These are phyloP conservation scores for Fraxinus quadrangulata DNA, from an alignment of 257 asterid genomes.

Conservation along the genomic window DNA sequence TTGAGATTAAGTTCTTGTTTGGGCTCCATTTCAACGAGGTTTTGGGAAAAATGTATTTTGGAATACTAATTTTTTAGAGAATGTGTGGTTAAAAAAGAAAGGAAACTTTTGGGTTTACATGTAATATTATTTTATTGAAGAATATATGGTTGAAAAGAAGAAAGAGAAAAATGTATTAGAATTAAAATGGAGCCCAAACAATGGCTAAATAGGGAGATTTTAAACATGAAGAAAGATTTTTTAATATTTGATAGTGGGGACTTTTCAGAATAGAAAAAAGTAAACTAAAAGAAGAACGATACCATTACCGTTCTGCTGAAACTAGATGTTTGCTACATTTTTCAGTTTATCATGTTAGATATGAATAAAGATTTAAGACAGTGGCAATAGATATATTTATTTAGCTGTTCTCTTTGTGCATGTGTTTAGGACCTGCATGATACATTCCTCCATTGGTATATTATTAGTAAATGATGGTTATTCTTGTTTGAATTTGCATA, in stretches of 20 bases:
- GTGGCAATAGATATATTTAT: neutral
- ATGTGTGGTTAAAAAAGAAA: too few species aligned
- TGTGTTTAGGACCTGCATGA: neutral
- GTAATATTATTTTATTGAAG: too few species aligned
- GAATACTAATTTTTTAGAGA: too few species aligned
- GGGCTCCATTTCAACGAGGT: too few species aligned
- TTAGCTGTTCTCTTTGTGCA: neutral
- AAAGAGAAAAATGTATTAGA: too few species aligned
- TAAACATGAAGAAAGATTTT: neutral
- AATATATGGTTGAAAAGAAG: too few species aligned
- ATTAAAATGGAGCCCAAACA: too few species aligned
- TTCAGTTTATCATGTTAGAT: neutral
- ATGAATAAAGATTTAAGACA: neutral
- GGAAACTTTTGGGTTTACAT: too few species aligned
- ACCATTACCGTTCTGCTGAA: neutral
- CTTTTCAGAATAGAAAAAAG: constrained; percentile 1
- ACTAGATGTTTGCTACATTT: neutral
- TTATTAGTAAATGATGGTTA: constrained; percentile 3
- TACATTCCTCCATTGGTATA: constrained; percentile 9
- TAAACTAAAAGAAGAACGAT: neutral
- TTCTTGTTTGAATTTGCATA: constrained; percentile 2
- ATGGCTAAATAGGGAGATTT: neutral
- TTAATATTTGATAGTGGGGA: constrained; percentile 15
- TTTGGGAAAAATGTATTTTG: too few species aligned
- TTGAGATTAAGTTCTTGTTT: neutral